Conservation (phyloP, 2,329 filamentous ascomycete species). For the Alternaria consortialis region DNA sequence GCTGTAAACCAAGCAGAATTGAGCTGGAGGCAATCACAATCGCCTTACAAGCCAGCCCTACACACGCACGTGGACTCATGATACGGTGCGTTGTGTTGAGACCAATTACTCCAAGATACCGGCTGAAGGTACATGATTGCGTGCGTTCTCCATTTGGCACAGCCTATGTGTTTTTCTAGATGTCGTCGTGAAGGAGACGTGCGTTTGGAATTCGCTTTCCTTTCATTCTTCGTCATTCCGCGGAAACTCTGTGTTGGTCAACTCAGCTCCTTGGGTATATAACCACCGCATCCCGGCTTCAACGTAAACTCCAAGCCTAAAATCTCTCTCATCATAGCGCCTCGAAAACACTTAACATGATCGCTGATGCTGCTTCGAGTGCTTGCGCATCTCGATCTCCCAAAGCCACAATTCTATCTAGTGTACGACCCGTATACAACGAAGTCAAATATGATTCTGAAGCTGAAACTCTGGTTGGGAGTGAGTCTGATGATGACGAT, state of each 20-base stretch:
- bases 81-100: neutral
- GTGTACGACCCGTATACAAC: conserved; percentile 10
- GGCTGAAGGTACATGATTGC: neutral
- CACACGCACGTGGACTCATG: neutral
- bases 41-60: neutral
- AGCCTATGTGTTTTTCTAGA: neutral
- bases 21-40: neutral
- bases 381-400: neutral
- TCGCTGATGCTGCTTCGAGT: neutral
- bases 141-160: neutral
- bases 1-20: neutral
- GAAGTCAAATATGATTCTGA: conserved; percentile 9
- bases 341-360: neutral
- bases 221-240: neutral
- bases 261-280: neutral
- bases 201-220: neutral
- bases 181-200: neutral
- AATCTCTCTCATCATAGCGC: neutral
- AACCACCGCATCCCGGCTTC: neutral
- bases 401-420: conserved; percentile 7
- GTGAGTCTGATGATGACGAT: conserved; percentile 13
- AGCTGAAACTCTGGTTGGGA: conserved; percentile 9
- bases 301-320: neutral
- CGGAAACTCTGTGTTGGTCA: neutral
- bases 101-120: neutral